Evolutionary conservation across 2,329 filamentous ascomycete species (phyloP), one percentile per base, ranked within the genome.

Genomic region (Stachybotrys chlorohalonatus): DNA sequence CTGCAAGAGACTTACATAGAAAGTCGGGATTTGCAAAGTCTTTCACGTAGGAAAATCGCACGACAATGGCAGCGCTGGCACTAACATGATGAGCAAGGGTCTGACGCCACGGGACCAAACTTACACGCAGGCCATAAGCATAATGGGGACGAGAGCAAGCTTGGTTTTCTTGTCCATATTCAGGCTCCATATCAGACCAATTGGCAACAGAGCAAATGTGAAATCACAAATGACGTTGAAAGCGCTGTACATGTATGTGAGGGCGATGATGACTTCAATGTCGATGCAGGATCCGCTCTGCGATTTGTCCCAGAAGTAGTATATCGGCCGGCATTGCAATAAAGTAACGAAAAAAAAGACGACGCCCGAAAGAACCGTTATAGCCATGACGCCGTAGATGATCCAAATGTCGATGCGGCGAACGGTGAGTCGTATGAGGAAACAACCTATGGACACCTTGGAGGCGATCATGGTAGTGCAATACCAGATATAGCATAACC

Each of bases 121-220:
- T 57, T 63, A 72, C 75, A 77, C 62, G 60, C 81, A 81, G 31
- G 81, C 84, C 69, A 85, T 75, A 7, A 73, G 73, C 52, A 86
- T 67, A 49, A 85, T 73, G 6, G 72, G 70, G 9, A 76, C 75
- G 24, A 84, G 68, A 2, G 79, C 73, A 7, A 74, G 36, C 61
- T 83, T 85, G 2, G 75, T 77, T 54, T 70, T 73, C 7, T 58
- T 60, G 49, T 75, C 75, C 75, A 85, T 82, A 54, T 83, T 75
- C 31, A 84, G 63, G 31, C 75, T 73, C 69, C 73, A 78, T 1
- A 85, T 72, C 4, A 86, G 68, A 56, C 78, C 77, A 8, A 79
- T 72, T 0, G 79, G 80, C 4, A 83, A 63, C 11, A 82, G 62
- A 6, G 77, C 78, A 53, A 80, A 72, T 0, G 73, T 75, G 52